Evolutionary conservation across 345 rosid genomes (phyloP).

Genomic region (Eutrema heterophyllum): DNA sequence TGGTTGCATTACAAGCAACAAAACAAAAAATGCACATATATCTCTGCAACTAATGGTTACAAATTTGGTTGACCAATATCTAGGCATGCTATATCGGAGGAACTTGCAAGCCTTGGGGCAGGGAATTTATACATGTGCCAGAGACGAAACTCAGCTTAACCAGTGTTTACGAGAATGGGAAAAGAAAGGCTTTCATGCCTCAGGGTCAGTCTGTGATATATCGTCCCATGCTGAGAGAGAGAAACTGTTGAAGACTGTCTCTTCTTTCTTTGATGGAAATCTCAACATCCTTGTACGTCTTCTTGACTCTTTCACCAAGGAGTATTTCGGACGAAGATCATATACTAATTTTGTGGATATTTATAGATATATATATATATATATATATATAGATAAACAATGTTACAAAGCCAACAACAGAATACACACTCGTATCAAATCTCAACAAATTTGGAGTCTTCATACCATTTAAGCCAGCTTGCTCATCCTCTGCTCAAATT

Average conservation of each 20-base stretch:
- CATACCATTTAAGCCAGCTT: constrained; percentile 63
- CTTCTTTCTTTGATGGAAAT: background rate
- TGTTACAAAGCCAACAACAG: constrained; percentile 56
- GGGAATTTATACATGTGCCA: background rate
- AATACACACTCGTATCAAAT: constrained; percentile 49
- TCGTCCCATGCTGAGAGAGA: background rate
- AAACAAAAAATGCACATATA: background rate
- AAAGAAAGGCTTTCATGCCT: constrained; percentile 4
- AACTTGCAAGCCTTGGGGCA: constrained; percentile 11
- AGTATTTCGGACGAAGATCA: background rate
- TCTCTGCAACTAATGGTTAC: background rate
- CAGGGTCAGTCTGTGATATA: constrained; percentile 13
- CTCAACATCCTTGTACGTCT: constrained; percentile 13
- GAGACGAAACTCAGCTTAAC: constrained; percentile 3
- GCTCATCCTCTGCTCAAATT: constrained; percentile 59
- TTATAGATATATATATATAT: no score
- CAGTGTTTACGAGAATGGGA: constrained; percentile 2
- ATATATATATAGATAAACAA: constrained; percentile 45
- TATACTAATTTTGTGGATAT: background rate
- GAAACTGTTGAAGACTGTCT: constrained; percentile 5
- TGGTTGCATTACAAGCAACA: background rate
- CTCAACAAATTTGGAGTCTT: constrained; percentile 63
- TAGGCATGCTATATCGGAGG: constrained; percentile 12
- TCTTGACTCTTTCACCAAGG: background rate
- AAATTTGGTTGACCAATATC: background rate